Evolutionary conservation across 1,284 basidiomycete species (phyloP), one percentile per base, ranked within the genome.

Genomic region (Moniliophthora roreri): DNA sequence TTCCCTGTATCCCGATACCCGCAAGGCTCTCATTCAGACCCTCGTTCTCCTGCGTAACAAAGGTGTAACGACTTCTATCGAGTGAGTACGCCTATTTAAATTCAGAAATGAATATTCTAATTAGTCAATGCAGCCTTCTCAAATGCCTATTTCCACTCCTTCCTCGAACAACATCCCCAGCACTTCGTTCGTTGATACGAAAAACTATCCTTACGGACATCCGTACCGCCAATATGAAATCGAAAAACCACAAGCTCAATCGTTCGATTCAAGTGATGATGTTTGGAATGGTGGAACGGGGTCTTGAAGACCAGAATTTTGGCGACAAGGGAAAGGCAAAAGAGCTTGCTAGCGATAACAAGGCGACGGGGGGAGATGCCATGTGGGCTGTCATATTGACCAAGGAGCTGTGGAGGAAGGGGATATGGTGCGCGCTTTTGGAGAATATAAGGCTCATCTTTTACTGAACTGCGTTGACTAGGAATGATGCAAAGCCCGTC

Each of bases 341-440:
- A 56, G 77, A 76, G 15, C 59, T 68, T 39, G 58, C 73, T 57
- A 70, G 71, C 16, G 53, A 46, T 32, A 75, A 78, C 55, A 66
- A 65, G 5, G 70, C 76, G 26, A 74, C 74, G 34, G 71, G 75
- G 51, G 84, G 85, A 6, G 96, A 98, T 65, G 95, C 96, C 1
- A 91, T 98, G 82, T 99, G 97, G 96, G 96, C 97, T 1, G 89
- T 99, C 41, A 89, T 96, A 47, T 73, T 99, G 51, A 93, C 95
- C 13, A 91, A 93, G 65, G 95, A 99, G 63, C 76, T 99, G 23
- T 99, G 96, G 97, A 84, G 83, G 62, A 98, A 96, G 72, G 85
- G 87, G 34, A 85, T 97, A 37, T 99, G 96, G 95, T 89, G 59
- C 55, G 81, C 73, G 52, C 41, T 23, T 28, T 9, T 45, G 41